phyloP scores from a whole-genome alignment of 2,329 filamentous ascomycete genomes.

The Beauveria medogensis region DNA sequence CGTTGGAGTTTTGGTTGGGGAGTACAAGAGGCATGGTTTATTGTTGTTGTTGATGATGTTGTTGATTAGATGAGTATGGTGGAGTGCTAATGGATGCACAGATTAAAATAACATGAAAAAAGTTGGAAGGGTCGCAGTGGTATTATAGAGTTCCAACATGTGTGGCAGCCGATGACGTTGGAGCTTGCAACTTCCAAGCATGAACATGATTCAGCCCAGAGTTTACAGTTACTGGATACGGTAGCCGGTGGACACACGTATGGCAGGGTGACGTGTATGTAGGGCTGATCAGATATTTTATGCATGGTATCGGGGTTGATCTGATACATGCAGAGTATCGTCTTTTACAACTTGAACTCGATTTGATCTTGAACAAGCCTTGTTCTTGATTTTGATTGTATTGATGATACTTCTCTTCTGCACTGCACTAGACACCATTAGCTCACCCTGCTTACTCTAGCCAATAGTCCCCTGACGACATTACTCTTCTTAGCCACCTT shows the following conservation, averaged over 20 bases:
- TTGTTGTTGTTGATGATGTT: background rate
- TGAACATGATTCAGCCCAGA: background rate
- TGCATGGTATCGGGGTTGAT: background rate
- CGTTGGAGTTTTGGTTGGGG: constrained; percentile 45
- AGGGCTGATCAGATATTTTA: background rate
- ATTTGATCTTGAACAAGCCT: too few species aligned
- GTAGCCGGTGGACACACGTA: background rate
- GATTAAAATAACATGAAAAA: too few species aligned
- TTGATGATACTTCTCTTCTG: too few species aligned
- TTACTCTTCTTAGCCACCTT: background rate
- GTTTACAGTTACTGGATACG: constrained; percentile 1
- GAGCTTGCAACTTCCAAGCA: background rate
- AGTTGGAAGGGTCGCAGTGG: background rate
- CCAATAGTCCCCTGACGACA: background rate
- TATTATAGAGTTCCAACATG: too few species aligned
- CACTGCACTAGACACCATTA: too few species aligned
- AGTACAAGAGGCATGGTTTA: constrained; percentile 57
- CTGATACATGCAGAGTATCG: background rate
- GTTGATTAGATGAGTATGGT: background rate
- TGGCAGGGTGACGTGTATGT: background rate
- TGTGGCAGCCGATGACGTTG: constrained; percentile 3
- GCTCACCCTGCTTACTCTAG: too few species aligned
- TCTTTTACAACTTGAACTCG: background rate
- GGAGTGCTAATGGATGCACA: background rate
- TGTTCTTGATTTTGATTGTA: background rate